Percentiles rank a stretch among this genome's conserved stretches.
Conservation (phyloP, 163 green algal genomes). For the Scenedesmus sp. region DNA sequence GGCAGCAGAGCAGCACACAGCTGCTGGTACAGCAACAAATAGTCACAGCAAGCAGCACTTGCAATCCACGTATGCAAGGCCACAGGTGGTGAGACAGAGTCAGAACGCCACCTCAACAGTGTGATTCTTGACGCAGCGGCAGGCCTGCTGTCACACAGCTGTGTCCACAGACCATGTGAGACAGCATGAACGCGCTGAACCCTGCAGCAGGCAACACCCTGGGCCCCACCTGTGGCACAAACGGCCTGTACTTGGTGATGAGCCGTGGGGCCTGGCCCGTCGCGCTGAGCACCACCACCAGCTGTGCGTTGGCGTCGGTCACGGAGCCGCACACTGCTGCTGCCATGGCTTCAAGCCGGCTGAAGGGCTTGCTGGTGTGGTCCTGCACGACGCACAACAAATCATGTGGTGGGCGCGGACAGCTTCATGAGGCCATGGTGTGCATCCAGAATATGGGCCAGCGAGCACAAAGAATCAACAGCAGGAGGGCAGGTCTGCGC, state of each 20-base stretch:
- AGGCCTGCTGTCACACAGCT: too few relatives aligned
- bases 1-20: too few relatives aligned
- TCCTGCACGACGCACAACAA: slow-evolving; percentile 51
- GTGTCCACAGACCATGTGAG: not conserved
- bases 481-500: too few relatives aligned
- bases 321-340: slow-evolving; percentile 59
- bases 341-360: slow-evolving; percentile 67
- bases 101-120: too few relatives aligned
- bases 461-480: too few relatives aligned
- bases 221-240: slow-evolving; percentile 66
- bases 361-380: slow-evolving; percentile 75
- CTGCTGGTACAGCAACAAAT: not conserved
- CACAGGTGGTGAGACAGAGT: too few relatives aligned
- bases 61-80: too few relatives aligned
- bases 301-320: slow-evolving; percentile 73
- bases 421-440: too few relatives aligned
- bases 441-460: not conserved
- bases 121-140: too few relatives aligned
- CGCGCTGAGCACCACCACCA: slow-evolving; percentile 67
- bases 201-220: not conserved
- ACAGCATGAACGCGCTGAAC: not conserved
- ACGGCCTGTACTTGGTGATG: slow-evolving; percentile 76
- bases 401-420: not conserved
- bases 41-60: not conserved
- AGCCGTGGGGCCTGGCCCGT: slow-evolving; percentile 60